Percentiles rank a stretch among this genome's conserved stretches.
These are phyloP conservation scores for Trichoderma atrobrunneum DNA, from an alignment of 2,329 filamentous ascomycete genomes.

Conservation along the genomic window DNA sequence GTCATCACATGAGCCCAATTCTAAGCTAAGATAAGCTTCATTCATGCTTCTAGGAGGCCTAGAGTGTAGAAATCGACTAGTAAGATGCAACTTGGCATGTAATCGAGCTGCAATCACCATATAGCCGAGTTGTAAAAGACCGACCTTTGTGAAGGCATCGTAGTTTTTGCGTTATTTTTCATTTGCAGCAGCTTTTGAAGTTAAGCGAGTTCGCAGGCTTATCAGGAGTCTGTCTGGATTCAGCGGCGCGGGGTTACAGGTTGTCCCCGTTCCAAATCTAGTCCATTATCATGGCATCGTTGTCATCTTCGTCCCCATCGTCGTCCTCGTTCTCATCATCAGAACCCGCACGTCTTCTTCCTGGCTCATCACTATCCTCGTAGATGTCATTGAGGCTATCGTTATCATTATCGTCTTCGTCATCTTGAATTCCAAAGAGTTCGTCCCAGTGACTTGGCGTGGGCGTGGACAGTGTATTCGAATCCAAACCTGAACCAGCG, in stretches of 20 bases:
- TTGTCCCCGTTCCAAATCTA: not conserved
- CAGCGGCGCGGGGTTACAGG: not conserved
- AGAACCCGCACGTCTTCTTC: not conserved
- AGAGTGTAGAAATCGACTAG: not conserved
- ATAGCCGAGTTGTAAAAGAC: not conserved
- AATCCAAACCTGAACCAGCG: not conserved
- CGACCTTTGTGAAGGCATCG: too few relatives aligned
- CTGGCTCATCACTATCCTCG: constrained; percentile 19
- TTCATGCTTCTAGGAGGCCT: not conserved
- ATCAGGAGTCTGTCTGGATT: not conserved
- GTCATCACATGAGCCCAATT: not conserved
- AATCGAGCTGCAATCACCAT: not conserved
- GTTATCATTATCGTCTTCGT: constrained; percentile 29
- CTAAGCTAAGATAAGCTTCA: not conserved
- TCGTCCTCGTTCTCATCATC: constrained; percentile 12
- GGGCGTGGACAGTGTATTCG: constrained; percentile 31
- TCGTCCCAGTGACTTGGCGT: constrained; percentile 38
- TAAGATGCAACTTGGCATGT: not conserved
- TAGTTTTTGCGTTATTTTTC: not conserved
- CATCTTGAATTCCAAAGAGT: constrained; percentile 24
- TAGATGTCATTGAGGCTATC: constrained; percentile 27
- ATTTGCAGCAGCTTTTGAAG: not conserved
- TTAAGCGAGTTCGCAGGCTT: not conserved
- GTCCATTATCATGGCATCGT: constrained; percentile 5
- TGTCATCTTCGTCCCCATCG: constrained; percentile 8